These are phyloP conservation scores for Mrakia gelida DNA, from an alignment of 768 basidiomycete genomes.

Conservation along the genomic window DNA sequence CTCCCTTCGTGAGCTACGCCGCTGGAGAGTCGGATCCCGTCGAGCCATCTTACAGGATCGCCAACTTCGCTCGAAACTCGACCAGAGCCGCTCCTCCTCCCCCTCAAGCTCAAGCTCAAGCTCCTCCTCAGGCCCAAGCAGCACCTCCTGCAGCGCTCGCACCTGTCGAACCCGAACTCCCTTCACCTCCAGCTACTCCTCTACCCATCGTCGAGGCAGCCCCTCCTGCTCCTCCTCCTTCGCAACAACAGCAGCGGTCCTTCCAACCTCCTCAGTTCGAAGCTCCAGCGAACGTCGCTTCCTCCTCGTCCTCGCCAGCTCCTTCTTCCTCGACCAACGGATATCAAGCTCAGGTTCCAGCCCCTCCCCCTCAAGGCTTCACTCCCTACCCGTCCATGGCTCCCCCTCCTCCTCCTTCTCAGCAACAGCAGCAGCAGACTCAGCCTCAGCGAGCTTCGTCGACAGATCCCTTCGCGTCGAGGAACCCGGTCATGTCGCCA, in stretches of 20 bases:
- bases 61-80: conserved; percentile 48
- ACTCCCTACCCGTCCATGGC: neutral
- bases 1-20: conserved; percentile 73
- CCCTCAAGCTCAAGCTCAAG: neutral
- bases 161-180: neutral
- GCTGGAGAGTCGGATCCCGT: conserved; percentile 42
- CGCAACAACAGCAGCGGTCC: neutral
- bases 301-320: neutral
- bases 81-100: conserved; percentile 51
- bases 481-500: neutral
- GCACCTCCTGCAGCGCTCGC: conserved; percentile 1
- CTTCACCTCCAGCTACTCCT: neutral
- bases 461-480: conserved; percentile 7
- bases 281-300: neutral
- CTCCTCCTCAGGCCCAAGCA: neutral
- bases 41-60: conserved; percentile 50
- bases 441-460: conserved; percentile 2
- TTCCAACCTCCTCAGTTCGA: conserved; percentile 12
- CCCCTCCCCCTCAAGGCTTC: neutral
- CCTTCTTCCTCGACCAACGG: conserved; percentile 12
- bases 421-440: neutral
- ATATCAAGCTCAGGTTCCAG: neutral
- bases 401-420: conserved; percentile 4
- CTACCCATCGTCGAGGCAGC: neutral
- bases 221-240: neutral